phyloP scores from a whole-genome alignment of 2,329 filamentous ascomycete species.

The Aureobasidium vineae region DNA sequence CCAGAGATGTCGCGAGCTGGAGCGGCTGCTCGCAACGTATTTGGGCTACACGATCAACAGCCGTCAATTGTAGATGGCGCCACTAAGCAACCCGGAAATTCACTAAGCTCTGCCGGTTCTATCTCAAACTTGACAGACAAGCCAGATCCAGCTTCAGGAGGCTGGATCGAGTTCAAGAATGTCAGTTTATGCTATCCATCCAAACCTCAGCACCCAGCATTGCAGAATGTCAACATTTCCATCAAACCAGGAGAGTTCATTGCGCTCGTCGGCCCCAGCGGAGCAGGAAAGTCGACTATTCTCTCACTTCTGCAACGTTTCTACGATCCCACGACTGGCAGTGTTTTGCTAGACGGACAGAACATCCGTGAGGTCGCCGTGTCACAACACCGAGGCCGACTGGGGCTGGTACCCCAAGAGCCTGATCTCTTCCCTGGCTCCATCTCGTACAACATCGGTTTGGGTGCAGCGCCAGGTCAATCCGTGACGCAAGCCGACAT shows the following conservation, averaged over 20 bases:
- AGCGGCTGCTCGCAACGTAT: constrained; percentile 46
- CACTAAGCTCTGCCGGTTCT: not conserved
- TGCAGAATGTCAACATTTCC: constrained; percentile 51
- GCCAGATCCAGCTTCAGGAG: not conserved
- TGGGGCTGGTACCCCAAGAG: constrained; percentile 49
- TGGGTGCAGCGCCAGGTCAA: constrained; percentile 38
- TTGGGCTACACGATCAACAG: constrained; percentile 43
- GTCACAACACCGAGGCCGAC: constrained; percentile 39
- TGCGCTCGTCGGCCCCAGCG: constrained; percentile 47
- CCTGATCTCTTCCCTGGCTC: constrained; percentile 48
- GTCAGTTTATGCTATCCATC: constrained; percentile 43
- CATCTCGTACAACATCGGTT: constrained; percentile 46
- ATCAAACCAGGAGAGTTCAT: constrained; percentile 54
- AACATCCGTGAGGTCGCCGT: constrained; percentile 44
- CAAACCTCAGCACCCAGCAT: constrained; percentile 41
- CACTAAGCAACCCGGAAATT: not conserved
- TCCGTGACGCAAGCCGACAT: constrained; percentile 35
- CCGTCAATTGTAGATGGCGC: constrained; percentile 40
- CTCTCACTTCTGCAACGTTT: constrained; percentile 50
- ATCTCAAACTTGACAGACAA: constrained; percentile 4
- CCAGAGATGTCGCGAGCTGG: constrained; percentile 48
- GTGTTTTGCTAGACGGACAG: constrained; percentile 43
- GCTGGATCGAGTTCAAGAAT: constrained; percentile 38
- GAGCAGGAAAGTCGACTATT: constrained; percentile 49
- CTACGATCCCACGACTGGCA: constrained; percentile 44